A percentile compares a stretch with the other conserved stretches of the same genome.
These are phyloP conservation scores for Backusella sp. DNA, from an alignment of 192 early-diverging fungal genomes.

Conservation along the genomic window DNA sequence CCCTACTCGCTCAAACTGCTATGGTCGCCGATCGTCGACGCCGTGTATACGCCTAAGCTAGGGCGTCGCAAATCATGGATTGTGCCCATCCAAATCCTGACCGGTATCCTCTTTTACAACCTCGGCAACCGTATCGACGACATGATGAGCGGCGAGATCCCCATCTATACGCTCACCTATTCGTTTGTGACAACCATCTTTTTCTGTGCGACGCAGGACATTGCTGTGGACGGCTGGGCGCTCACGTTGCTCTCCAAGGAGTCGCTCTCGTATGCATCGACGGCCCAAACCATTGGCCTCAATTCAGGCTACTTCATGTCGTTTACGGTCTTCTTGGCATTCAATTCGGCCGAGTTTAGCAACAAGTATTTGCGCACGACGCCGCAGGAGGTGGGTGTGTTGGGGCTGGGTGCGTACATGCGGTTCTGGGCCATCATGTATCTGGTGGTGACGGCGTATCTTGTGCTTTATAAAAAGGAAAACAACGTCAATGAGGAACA, in stretches of 20 bases:
- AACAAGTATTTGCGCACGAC: conserved; percentile 83
- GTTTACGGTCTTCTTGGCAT: conserved; percentile 95
- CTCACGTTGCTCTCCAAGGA: conserved; percentile 88
- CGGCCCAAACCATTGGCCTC: conserved; percentile 96
- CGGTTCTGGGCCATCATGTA: conserved; percentile 92
- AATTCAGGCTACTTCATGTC: conserved; percentile 95
- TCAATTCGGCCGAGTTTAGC: conserved; percentile 93
- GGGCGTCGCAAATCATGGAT: conserved; percentile 99
- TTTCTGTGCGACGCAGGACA: conserved; percentile 93
- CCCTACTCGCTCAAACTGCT: conserved; percentile 98
- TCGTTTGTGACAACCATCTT: conserved; percentile 86
- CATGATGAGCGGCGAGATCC: conserved; percentile 49
- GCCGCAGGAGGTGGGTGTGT: conserved; percentile 69
- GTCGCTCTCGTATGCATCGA: conserved; percentile 88
- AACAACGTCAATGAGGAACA: conserved; percentile 44
- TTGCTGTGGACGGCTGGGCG: conserved; percentile 87
- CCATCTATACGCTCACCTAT: conserved; percentile 67
- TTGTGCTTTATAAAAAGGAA: conserved; percentile 79
- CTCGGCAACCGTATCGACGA: conserved; percentile 81
- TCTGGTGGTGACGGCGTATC: conserved; percentile 78
- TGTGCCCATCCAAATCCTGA: conserved; percentile 90
- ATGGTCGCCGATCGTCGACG: conserved; percentile 98
- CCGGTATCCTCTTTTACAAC: conserved; percentile 75
- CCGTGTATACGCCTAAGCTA: conserved; percentile 74
- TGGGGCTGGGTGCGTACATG: conserved; percentile 86